Evolutionary conservation across 805 yeast genomes (phyloP), one percentile per base, ranked within the genome.

Genomic region (Kazachstania kunashirensis): DNA sequence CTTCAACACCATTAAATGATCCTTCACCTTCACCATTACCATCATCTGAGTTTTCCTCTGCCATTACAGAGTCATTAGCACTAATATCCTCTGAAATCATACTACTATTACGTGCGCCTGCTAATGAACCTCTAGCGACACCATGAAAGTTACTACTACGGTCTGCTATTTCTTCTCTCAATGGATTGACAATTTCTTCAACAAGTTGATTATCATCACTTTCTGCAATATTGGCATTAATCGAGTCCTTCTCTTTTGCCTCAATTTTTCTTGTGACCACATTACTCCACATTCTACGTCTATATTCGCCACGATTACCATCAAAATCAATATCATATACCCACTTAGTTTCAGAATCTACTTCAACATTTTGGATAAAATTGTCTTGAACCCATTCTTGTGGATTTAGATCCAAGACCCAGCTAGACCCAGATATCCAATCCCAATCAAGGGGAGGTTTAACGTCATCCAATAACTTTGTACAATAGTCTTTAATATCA

Each of bases 281-380:
- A 36, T 84, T 58, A 2, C 72, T 59, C 88, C 88, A 80, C 54
- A 85, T 66, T 49, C 89, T 65, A 50, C 89, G 65, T 46, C 88
- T 64, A 49, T 64, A 70, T 29, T 59, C 46, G 4, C 59, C 59
- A 26, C 58, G 50, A 8, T 47, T 45, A 4, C 57, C 53, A 27
- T 55, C 62, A 7, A 53, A 31, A 31, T 54, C 53, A 26, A 57
- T 52, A 55, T 84, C 95, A 54, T 84, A 84, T 14, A 83, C 89
- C 95, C 95, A 84, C 56, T 84, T 84, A 28, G 80, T 82, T 38
- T 77, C 86, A 20, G 71, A 63, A 58, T 84, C 94, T 15, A 82
- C 65, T 15, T 65, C 67, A 12, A 79, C 75, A 31, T 73, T 57
- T 39, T 72, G 79, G 11, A 79, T 59, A 34, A 71, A 61, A 36